Evolutionary conservation across 1,139 yeast species (phyloP), one percentile per base, ranked within the genome.

Genomic region (Zygoascus sp.): DNA sequence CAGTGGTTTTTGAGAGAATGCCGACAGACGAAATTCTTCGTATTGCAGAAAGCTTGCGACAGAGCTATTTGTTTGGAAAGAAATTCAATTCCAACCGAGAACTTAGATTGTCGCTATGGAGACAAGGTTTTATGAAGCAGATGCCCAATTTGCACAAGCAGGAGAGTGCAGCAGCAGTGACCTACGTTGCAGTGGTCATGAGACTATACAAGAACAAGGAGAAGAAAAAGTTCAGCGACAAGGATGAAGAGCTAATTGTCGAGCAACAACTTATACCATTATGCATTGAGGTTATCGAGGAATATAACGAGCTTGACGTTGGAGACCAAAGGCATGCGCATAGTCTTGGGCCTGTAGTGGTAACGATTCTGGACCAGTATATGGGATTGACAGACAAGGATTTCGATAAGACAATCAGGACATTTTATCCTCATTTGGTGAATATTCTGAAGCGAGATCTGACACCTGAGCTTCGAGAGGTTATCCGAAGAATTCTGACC

Each of bases 321-420:
- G 79, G 81, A 43, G 74, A 89, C 66, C 87, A 83, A 54, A 76
- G 95, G 57, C 87, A 86, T 62, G 79, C 90, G 35, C 73, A 78
- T 21, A 83, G 95, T 2, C 85, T 97, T 94, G 77, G 85, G 59
- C 97, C 97, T 0, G 97, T 92, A 20, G 86, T 90, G 36, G 83
- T 86, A 37, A 95, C 86, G 59, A 83, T 92, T 28, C 71, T 83
- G 54, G 89, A 84, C 62, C 96, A 96, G 4, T 83, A 83, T 60
- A 76, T 79, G 40, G 87, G 81, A 59, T 75, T 92, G 55, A 86
- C 84, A 56, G 85, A 82, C 42, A 78, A 68, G 1, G 97, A 92
- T 63, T 90, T 92, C 65, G 65, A 65, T 34, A 67, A 68, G 48
- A 76, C 80, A 56, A 76, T 87, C 50, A 82, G 88, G 2, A 72